Evolutionary conservation across 2,329 filamentous ascomycete genomes (phyloP).

Genomic region (Polytolypa hystricis): DNA sequence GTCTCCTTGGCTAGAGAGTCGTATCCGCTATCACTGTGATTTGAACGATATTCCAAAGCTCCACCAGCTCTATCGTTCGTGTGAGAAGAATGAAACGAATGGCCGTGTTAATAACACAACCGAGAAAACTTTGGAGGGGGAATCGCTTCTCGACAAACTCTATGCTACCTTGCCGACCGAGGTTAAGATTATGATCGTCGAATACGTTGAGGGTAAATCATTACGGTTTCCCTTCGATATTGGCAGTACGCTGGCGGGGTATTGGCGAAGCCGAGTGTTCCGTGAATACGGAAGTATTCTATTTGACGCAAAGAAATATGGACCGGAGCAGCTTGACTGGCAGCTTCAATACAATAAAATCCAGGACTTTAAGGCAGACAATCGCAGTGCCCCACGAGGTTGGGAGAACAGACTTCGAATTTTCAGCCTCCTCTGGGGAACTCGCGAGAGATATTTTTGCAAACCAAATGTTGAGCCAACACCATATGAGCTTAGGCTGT

Average conservation of each 20-base stretch:
- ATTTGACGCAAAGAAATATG: background rate
- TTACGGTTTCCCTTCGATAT: background rate
- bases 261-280: conserved; percentile 2
- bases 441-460: conserved; percentile 1
- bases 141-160: conserved; percentile 1
- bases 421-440: conserved; percentile 1
- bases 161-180: conserved; percentile 2
- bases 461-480: conserved; percentile 9
- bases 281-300: background rate
- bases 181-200: conserved; percentile 2
- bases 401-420: conserved; percentile 1
- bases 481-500: conserved; percentile 7
- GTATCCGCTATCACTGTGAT: background rate
- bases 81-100: background rate
- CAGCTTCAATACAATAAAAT: conserved; percentile 2
- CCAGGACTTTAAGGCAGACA: background rate
- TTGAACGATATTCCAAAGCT: background rate
- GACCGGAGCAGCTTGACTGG: conserved; percentile 1
- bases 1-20: background rate
- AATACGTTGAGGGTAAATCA: conserved; percentile 2
- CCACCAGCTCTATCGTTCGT: background rate
- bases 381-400: background rate
- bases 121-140: background rate
- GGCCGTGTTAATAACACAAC: background rate
- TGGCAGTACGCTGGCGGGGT: background rate